phyloP scores from a whole-genome alignment of 2,329 filamentous ascomycete genomes.

The Trichoderma afroharzianum region DNA sequence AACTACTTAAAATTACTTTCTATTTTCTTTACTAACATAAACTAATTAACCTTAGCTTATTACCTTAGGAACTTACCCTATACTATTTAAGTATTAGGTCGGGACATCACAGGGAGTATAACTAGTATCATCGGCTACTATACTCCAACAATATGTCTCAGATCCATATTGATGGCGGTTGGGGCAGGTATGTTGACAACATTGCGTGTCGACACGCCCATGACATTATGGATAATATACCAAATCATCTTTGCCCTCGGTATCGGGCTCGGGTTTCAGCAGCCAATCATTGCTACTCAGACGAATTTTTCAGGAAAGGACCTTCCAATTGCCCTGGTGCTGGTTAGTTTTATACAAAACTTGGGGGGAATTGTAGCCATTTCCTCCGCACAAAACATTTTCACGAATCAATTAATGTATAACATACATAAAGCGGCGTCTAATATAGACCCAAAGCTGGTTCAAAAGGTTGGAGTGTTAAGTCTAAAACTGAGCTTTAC shows the following conservation, averaged over 20 bases:
- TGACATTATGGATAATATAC: not conserved
- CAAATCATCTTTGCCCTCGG: not conserved
- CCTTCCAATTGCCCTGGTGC: not conserved
- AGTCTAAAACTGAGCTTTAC: not conserved
- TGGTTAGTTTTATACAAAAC: not conserved
- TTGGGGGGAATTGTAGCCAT: not conserved
- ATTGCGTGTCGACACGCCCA: not conserved
- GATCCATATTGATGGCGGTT: not conserved
- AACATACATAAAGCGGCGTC: not conserved
- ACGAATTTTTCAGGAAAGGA: not conserved
- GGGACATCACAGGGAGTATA: not conserved
- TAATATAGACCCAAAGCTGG: not conserved
- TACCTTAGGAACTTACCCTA: too few species aligned
- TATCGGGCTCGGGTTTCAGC: not conserved
- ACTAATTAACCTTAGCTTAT: too few species aligned
- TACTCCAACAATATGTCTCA: not conserved
- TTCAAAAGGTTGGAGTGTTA: not conserved
- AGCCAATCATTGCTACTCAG: not conserved
- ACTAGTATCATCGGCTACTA: not conserved
- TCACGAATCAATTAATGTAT: not conserved
- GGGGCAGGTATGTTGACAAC: not conserved
- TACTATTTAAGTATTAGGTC: too few species aligned
- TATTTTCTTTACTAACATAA: too few species aligned
- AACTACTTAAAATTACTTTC: too few species aligned
- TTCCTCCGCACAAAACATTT: not conserved